Percentiles rank a stretch among this genome's conserved stretches.
These are phyloP conservation scores for Eucalyptus pauciflora DNA, from an alignment of 345 rosid genomes.

Conservation along the genomic window DNA sequence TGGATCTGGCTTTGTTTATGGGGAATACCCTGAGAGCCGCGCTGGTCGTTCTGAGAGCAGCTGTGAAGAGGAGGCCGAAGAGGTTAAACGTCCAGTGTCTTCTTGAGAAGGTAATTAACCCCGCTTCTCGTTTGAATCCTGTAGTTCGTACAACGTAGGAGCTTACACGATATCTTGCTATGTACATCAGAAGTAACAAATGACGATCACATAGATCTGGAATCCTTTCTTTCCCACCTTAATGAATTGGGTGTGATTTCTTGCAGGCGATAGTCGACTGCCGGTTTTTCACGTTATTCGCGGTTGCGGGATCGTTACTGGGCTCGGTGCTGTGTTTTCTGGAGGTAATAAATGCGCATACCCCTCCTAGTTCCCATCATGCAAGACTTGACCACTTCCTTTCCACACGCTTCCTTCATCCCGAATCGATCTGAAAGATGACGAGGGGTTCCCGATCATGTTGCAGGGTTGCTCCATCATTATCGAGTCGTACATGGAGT, in stretches of 20 bases:
- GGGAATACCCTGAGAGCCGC: background rate
- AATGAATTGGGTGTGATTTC: background rate
- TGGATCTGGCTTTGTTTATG: slow-evolving; percentile 6
- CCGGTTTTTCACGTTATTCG: slow-evolving; percentile 59
- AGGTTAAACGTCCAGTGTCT: slow-evolving; percentile 23
- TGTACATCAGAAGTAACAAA: background rate
- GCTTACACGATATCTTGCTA: background rate
- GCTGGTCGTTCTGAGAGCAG: slow-evolving; percentile 2
- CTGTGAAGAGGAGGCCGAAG: slow-evolving; percentile 6
- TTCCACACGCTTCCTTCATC: background rate
- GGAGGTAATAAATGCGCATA: slow-evolving; percentile 26
- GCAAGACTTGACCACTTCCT: background rate
- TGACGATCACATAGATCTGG: background rate
- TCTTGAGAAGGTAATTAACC: slow-evolving; percentile 22
- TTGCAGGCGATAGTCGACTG: slow-evolving; percentile 51
- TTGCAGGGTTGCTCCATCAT: slow-evolving; percentile 50
- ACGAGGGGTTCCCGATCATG: background rate
- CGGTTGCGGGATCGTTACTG: slow-evolving; percentile 57
- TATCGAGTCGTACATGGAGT: slow-evolving; percentile 29
- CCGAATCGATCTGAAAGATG: background rate
- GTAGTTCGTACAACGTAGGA: background rate
- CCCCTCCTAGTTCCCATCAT: background rate
- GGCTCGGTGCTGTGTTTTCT: slow-evolving; percentile 58
- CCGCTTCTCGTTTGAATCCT: background rate
- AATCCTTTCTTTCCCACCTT: background rate